Conservation (phyloP, 208 protist genomes). For the Trypanosoma avium region DNA sequence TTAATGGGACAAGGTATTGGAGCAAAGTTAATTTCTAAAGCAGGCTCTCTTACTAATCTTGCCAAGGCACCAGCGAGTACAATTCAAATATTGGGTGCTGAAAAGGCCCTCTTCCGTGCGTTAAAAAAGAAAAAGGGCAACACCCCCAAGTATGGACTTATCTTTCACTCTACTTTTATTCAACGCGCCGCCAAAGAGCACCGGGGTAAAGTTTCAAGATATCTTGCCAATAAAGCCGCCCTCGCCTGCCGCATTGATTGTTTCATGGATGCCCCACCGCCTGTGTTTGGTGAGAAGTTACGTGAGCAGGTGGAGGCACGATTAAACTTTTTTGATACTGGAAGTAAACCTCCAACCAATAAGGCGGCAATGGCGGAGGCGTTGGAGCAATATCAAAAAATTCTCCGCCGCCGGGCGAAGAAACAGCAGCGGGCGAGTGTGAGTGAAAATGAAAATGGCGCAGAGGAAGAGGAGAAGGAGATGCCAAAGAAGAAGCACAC, state of each 20-base stretch:
- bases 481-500: conserved; percentile 61
- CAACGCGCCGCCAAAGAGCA: conserved; percentile 96
- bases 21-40: conserved; percentile 98
- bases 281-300: conserved; percentile 95
- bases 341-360: conserved; percentile 95
- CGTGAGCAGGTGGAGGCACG: conserved; percentile 98
- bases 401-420: conserved; percentile 62
- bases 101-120: conserved; percentile 99
- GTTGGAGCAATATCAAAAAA: conserved; percentile 86
- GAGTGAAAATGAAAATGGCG: conserved; percentile 19
- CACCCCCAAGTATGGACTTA: conserved; percentile 99
- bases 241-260: conserved; percentile 98
- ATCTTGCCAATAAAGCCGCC: conserved; percentile 98
- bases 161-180: conserved; percentile 99
- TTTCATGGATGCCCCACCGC: conserved; percentile 90
- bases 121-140: conserved; percentile 98
- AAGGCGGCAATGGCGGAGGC: conserved; percentile 96
- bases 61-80: conserved; percentile 99
- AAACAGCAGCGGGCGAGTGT: conserved; percentile 28
- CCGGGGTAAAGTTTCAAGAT: conserved; percentile 98
- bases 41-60: conserved; percentile 97
- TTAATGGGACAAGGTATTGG: conserved; percentile 98
- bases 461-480: conserved; percentile 29
- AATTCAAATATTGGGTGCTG: conserved; percentile 99
- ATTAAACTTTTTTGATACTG: conserved; percentile 97